These are phyloP conservation scores for Naganishia vishniacii DNA, from an alignment of 768 basidiomycete genomes.

Conservation along the genomic window DNA sequence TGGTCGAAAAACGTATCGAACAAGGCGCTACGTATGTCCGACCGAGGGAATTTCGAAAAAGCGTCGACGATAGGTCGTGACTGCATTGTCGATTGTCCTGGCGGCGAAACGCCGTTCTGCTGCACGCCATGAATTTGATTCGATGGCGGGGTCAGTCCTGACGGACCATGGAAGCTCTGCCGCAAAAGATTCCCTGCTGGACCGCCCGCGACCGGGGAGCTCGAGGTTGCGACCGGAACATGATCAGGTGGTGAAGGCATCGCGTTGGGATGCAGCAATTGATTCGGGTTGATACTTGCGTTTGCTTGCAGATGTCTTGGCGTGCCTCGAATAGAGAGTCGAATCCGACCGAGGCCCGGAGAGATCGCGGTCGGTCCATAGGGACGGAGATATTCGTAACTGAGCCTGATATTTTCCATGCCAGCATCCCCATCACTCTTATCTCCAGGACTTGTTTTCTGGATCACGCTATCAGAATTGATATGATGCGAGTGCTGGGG, in stretches of 20 bases:
- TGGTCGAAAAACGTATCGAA: slow-evolving; percentile 20
- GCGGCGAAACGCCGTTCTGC: background rate
- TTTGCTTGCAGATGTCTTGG: slow-evolving; percentile 10
- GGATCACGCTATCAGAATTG: background rate
- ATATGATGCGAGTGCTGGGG: background rate
- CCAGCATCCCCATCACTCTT: slow-evolving; percentile 16
- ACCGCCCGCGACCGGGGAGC: background rate
- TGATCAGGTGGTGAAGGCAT: slow-evolving; percentile 15
- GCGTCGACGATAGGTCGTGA: slow-evolving; percentile 13
- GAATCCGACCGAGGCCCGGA: slow-evolving; percentile 15
- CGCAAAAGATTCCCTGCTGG: slow-evolving; percentile 1
- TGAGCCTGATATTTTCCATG: slow-evolving; percentile 8
- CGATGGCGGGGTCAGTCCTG: slow-evolving; percentile 6
- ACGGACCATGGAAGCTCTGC: slow-evolving; percentile 1
- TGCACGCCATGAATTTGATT: background rate
- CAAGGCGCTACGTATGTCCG: slow-evolving; percentile 8
- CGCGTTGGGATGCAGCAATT: slow-evolving; percentile 13
- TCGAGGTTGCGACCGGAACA: background rate
- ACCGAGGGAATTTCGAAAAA: slow-evolving; percentile 12
- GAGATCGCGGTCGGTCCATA: slow-evolving; percentile 22
- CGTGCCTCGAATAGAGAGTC: slow-evolving; percentile 19
- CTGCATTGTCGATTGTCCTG: background rate
- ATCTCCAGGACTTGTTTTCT: slow-evolving; percentile 1
- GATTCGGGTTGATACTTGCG: slow-evolving; percentile 4
- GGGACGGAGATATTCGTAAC: slow-evolving; percentile 19